Conservation (phyloP, 2,329 filamentous ascomycete species). For the Aquanectria penicillioides region DNA sequence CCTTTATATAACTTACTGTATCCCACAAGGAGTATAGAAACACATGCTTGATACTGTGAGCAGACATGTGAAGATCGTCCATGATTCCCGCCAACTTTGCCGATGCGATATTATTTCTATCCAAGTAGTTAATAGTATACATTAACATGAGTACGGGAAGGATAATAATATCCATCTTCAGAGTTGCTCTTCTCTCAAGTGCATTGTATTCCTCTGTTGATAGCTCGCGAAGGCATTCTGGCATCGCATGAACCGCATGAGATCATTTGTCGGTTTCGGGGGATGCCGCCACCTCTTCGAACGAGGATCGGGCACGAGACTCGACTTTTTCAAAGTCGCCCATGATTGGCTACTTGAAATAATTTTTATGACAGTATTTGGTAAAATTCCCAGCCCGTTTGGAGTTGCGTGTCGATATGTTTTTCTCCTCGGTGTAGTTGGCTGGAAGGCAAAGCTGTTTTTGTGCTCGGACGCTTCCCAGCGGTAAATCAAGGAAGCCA, state of each 20-base stretch:
- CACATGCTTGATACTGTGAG: conserved; percentile 51
- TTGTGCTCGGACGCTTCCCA: background rate
- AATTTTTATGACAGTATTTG: background rate
- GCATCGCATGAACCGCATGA: conserved; percentile 10
- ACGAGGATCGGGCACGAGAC: background rate
- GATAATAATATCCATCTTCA: conserved; percentile 46
- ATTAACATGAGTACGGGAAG: conserved; percentile 44
- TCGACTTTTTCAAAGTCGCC: background rate
- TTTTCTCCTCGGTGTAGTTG: background rate
- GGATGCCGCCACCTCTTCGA: background rate
- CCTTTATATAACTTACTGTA: conserved; percentile 33
- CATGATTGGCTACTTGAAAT: background rate
- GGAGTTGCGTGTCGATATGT: background rate
- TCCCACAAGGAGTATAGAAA: conserved; percentile 48
- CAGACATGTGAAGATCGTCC: conserved; percentile 49
- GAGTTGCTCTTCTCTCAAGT: conserved; percentile 20
- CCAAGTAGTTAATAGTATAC: conserved; percentile 55
- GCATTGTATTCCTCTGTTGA: conserved; percentile 9
- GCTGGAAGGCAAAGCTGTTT: background rate
- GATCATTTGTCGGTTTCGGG: background rate
- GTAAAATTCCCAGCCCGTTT: background rate
- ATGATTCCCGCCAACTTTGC: conserved; percentile 43
- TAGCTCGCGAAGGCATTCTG: conserved; percentile 18
- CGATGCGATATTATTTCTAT: conserved; percentile 41
- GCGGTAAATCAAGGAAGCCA: background rate